Percentiles rank a stretch among this genome's conserved stretches.
These are phyloP conservation scores for Ceratocystis papillata DNA, from an alignment of 2,329 filamentous ascomycete genomes.

Conservation along the genomic window DNA sequence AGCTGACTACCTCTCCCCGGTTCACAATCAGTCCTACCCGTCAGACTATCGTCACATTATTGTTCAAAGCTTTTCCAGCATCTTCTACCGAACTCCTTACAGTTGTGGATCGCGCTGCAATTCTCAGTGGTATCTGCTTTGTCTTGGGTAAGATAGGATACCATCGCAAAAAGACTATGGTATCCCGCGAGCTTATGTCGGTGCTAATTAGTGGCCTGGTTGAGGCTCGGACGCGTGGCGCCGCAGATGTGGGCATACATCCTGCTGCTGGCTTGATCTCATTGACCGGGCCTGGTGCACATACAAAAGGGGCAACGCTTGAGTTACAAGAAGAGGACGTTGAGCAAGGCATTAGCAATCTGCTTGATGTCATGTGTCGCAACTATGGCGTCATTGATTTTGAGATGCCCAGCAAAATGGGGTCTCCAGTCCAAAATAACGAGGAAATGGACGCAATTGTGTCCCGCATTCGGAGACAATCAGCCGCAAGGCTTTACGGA, in stretches of 20 bases:
- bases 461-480: constrained; percentile 49
- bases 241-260: constrained; percentile 92
- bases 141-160: constrained; percentile 70
- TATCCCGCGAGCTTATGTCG: constrained; percentile 74
- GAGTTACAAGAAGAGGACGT: constrained; percentile 55
- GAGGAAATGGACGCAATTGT: constrained; percentile 42
- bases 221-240: constrained; percentile 81
- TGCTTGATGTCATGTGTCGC: constrained; percentile 50
- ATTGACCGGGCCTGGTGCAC: constrained; percentile 48
- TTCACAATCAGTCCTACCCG: constrained; percentile 47
- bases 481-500: constrained; percentile 56
- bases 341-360: constrained; percentile 53
- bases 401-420: constrained; percentile 30
- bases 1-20: constrained; percentile 43
- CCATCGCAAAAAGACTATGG: constrained; percentile 80
- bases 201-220: constrained; percentile 75
- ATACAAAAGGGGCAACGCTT: constrained; percentile 35
- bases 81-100: constrained; percentile 56
- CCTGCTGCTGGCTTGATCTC: constrained; percentile 78
- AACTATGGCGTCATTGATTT: constrained; percentile 54
- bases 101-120: constrained; percentile 62
- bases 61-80: constrained; percentile 62
- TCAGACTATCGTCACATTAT: constrained; percentile 51
- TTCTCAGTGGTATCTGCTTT: constrained; percentile 77
- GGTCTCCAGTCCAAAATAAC: constrained; percentile 28